These are phyloP conservation scores for Hypoxylon sp. DNA, from an alignment of 2,329 filamentous ascomycete genomes.

Conservation along the genomic window DNA sequence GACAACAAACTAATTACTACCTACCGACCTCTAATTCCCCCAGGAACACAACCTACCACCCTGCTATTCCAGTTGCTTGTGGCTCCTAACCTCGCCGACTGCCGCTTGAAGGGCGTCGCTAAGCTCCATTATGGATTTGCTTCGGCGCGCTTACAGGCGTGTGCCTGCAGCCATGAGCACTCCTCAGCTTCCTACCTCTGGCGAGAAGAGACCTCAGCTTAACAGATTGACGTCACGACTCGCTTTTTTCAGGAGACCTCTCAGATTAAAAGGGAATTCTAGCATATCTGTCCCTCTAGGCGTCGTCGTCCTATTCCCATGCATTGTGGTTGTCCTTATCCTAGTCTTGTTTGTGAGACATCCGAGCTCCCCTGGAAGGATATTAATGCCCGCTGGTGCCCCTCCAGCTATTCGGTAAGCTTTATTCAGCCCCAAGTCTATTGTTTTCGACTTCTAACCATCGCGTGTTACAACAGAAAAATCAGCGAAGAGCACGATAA, in stretches of 20 bases:
- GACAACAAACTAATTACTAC: constrained; percentile 19
- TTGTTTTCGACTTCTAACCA: constrained; percentile 26
- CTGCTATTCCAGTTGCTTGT: constrained; percentile 37
- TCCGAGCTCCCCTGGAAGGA: constrained; percentile 83
- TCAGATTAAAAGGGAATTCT: constrained; percentile 92
- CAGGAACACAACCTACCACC: constrained; percentile 5
- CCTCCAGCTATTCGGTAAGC: constrained; percentile 90
- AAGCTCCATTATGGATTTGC: constrained; percentile 67
- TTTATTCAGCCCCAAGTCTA: background rate
- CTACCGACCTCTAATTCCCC: background rate
- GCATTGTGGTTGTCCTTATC: constrained; percentile 91
- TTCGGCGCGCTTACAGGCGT: constrained; percentile 69
- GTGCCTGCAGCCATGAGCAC: constrained; percentile 59
- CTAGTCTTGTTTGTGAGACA: constrained; percentile 90
- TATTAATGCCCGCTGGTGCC: constrained; percentile 88
- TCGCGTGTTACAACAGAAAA: constrained; percentile 71
- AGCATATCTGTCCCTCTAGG: constrained; percentile 93
- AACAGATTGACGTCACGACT: constrained; percentile 67
- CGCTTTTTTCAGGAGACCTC: constrained; percentile 86
- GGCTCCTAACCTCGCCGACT: constrained; percentile 1
- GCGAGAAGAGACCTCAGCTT: constrained; percentile 64
- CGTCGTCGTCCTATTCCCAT: constrained; percentile 92
- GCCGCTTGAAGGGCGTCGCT: constrained; percentile 29
- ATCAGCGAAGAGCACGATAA: constrained; percentile 98
- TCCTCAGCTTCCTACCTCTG: constrained; percentile 64